A percentile compares a stretch with the other conserved stretches of the same genome.
Conservation (phyloP, 345 rosid genomes). For the Punica granatum region DNA sequence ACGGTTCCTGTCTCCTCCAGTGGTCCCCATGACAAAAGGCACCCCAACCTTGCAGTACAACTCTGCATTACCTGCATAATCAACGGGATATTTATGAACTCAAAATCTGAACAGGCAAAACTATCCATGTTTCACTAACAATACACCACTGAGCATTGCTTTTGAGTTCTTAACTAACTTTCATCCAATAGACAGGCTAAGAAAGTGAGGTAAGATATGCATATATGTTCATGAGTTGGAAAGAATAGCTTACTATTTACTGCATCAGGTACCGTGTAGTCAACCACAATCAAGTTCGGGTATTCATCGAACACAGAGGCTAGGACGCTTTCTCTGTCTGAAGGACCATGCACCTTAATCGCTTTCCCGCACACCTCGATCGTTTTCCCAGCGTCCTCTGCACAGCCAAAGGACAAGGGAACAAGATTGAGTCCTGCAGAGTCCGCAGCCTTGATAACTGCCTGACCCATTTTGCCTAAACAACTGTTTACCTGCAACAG, state of each 20-base stretch:
- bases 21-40: conserved; percentile 97
- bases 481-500: conserved; percentile 71
- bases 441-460: conserved; percentile 79
- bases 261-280: conserved; percentile 76
- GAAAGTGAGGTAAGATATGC: neutral
- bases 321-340: conserved; percentile 61
- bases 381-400: conserved; percentile 48
- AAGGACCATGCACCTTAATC: conserved; percentile 64
- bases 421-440: conserved; percentile 72
- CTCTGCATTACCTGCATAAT: conserved; percentile 60
- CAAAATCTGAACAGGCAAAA: neutral
- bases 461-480: conserved; percentile 83
- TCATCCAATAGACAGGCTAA: neutral
- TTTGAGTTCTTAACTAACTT: neutral
- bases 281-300: conserved; percentile 74
- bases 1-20: conserved; percentile 75
- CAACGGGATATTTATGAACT: conserved; percentile 1
- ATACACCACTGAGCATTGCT: neutral
- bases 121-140: neutral
- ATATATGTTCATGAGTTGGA: neutral
- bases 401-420: conserved; percentile 72
- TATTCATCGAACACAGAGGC: conserved; percentile 46
- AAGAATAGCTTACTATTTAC: conserved; percentile 57
- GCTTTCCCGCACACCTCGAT: conserved; percentile 66
- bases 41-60: conserved; percentile 85